Conservation (phyloP, 352 stramenopile species). For the Globisporangium middletonii region DNA sequence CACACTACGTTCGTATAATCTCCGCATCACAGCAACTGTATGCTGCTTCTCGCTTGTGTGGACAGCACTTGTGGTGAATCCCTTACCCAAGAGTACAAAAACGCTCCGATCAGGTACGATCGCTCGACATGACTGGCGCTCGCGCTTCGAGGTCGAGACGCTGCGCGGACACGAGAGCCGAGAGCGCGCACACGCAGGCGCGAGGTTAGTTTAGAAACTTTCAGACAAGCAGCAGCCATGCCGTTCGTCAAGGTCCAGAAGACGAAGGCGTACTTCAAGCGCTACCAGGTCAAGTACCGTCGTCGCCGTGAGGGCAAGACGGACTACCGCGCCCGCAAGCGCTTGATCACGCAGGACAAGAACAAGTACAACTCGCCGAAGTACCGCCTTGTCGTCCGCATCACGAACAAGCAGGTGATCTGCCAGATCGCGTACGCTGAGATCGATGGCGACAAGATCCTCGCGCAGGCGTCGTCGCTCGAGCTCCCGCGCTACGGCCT, state of each 20-base stretch:
- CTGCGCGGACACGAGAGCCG: neutral
- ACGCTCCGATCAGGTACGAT: neutral
- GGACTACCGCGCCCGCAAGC: slow-evolving; percentile 99
- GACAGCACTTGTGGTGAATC: neutral
- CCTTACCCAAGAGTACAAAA: neutral
- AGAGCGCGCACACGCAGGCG: too few species aligned
- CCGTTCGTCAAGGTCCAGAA: slow-evolving; percentile 98
- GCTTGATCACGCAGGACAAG: slow-evolving; percentile 98
- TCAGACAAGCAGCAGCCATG: slow-evolving; percentile 52
- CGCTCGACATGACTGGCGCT: slow-evolving; percentile 3
- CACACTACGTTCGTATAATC: too few species aligned
- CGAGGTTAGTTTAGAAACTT: slow-evolving; percentile 58
- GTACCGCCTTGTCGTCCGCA: slow-evolving; percentile 94
- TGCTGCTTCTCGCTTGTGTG: neutral
- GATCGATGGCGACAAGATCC: slow-evolving; percentile 97
- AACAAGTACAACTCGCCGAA: slow-evolving; percentile 99
- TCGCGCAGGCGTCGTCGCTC: slow-evolving; percentile 91
- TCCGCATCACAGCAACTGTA: slow-evolving; percentile 7
- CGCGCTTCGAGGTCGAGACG: neutral
- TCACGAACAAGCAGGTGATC: slow-evolving; percentile 97
- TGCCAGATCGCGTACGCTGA: slow-evolving; percentile 98
- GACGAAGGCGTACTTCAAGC: slow-evolving; percentile 99
- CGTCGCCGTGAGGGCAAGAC: slow-evolving; percentile 98
- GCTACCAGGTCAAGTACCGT: slow-evolving; percentile 99
- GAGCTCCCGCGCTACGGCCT: slow-evolving; percentile 97